Conservation (phyloP, 148 eudicot genomes). For the Mesembryanthemum crystallinum region DNA sequence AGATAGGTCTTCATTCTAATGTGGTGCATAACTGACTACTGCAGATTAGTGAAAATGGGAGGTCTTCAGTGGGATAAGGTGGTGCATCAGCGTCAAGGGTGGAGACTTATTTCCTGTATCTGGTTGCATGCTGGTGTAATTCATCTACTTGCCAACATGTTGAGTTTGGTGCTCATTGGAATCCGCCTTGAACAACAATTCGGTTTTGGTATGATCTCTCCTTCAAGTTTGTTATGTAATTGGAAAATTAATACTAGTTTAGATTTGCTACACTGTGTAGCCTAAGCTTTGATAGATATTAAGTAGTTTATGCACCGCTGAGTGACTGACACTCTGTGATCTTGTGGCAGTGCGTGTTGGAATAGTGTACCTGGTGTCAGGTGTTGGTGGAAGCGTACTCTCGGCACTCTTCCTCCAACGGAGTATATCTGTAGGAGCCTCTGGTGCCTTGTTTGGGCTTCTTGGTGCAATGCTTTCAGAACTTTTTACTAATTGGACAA, state of each 20-base stretch:
- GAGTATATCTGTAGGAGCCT: slow-evolving; percentile 83
- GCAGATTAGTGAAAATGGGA: slow-evolving; percentile 76
- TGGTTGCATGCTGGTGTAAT: slow-evolving; percentile 96
- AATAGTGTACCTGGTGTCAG: slow-evolving; percentile 60
- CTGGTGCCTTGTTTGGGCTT: slow-evolving; percentile 92
- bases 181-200: slow-evolving; percentile 96
- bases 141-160: slow-evolving; percentile 83
- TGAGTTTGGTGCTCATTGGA: slow-evolving; percentile 83
- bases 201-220: slow-evolving; percentile 63
- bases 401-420: slow-evolving; percentile 65
- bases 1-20: not conserved
- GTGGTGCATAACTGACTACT: slow-evolving; percentile 1
- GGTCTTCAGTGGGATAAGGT: slow-evolving; percentile 71
- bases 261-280: not conserved
- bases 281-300: not conserved
- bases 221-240: not conserved
- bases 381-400: slow-evolving; percentile 79
- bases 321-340: not conserved
- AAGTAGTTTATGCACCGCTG: too few species aligned
- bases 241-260: not conserved
- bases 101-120: slow-evolving; percentile 85
- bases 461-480: slow-evolving; percentile 95
- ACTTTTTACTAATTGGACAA: slow-evolving; percentile 82
- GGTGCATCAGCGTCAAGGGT: slow-evolving; percentile 62
- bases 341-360: slow-evolving; percentile 71